Base-by-base conservation (phyloP, 2,329 filamentous ascomycete species). In the Sarocladium strictum region DNA sequence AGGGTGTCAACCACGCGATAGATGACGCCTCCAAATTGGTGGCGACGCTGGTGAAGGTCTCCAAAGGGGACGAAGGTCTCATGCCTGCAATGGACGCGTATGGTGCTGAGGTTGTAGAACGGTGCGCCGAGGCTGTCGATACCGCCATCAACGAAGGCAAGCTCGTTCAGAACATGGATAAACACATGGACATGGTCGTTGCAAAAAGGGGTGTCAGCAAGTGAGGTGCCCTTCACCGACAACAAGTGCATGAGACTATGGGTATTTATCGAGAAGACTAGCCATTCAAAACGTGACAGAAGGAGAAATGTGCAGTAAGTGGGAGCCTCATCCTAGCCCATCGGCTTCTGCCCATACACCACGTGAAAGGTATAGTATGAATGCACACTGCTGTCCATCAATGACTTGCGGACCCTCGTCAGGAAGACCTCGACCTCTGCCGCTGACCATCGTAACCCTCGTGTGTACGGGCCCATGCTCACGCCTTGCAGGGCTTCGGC, bases 351-450 rank as follows among this genome's bases (percentile, higher is more conserved):
- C 27, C 38, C 53, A 27, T 54, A 54, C 17, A 54, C 38, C 9
- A 54, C 53, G 24, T 54, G 53, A 50, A 54, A 54, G 14, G 53
- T 54, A 38, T 54, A 54, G 19, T 54, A 54, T 2, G 53, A 54
- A 54, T 54, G 53, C 17, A 49, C 43, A 17, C 43, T 49, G 10
- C 5, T 29, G 15, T 49, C 43, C 26, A 24, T 24, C 43, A 54
- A 27, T 21, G 50, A 53, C 27, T 38, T 63, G 67, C 65, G 64
- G 5, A 69, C 68, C 17, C 63, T 62, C 12, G 65, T 60, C 33
- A 71, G 58, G 23, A 69, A 71, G 0, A 67, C 54, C 27, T 69
- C 62, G 1, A 71, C 63, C 57, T 72, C 62, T 9, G 65, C 60
- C 1, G 62, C 56, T 3, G 61, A 63, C 71, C 71, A 73, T 0